Evolutionary conservation across 1,139 yeast species (phyloP).

Genomic region (Waltiozyma sp.): DNA sequence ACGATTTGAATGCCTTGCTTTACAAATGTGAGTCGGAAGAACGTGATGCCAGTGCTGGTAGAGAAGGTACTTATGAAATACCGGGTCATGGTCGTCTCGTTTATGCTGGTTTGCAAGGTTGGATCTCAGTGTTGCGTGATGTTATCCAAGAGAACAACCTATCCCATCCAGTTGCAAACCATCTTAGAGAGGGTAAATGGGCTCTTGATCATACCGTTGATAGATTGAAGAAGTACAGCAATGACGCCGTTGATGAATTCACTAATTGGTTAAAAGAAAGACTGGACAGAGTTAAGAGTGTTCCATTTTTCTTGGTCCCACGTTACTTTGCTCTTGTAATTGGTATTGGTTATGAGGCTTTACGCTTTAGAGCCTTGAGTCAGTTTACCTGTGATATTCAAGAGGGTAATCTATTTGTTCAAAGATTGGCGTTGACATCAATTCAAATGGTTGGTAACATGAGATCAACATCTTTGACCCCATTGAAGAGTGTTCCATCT

Average conservation of each 20-base stretch:
- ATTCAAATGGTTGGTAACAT: constrained; percentile 77
- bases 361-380: constrained; percentile 54
- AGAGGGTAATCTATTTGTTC: constrained; percentile 61
- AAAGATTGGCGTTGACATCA: constrained; percentile 69
- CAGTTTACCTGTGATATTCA: constrained; percentile 45
- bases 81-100: constrained; percentile 66
- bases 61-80: constrained; percentile 59
- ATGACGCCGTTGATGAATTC: constrained; percentile 39
- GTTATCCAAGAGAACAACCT: constrained; percentile 63
- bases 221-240: constrained; percentile 48
- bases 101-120: constrained; percentile 90
- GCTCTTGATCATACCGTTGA: constrained; percentile 68
- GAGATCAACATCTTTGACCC: constrained; percentile 66
- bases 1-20: constrained; percentile 65
- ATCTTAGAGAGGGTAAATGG: constrained; percentile 80
- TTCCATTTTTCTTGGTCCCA: constrained; percentile 78
- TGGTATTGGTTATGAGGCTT: constrained; percentile 75
- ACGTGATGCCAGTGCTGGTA: constrained; percentile 64
- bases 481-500: constrained; percentile 53
- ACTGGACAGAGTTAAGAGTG: constrained; percentile 48
- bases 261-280: constrained; percentile 62
- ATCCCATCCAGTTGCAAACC: constrained; percentile 75
- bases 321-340: constrained; percentile 74
- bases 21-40: constrained; percentile 84
- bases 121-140: constrained; percentile 60